A percentile compares a stretch with the other conserved stretches of the same genome.
Evolutionary conservation across 1,284 basidiomycete genomes (phyloP).

Genomic region (Trichosporon faecale): DNA sequence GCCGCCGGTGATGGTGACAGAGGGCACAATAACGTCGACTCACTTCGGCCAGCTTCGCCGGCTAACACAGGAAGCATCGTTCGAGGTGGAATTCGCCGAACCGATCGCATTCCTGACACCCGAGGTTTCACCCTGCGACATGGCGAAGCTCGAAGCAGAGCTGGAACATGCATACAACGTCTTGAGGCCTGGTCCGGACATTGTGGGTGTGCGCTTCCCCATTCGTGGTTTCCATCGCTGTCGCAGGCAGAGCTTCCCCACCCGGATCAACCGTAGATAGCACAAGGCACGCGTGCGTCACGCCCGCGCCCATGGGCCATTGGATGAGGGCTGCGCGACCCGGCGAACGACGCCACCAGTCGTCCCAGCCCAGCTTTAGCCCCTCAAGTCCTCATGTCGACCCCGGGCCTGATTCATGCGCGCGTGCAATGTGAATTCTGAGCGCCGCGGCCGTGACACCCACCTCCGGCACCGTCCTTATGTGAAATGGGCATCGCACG

Average conservation of each 20-base stretch:
- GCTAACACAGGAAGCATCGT: background rate
- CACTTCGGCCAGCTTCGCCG: background rate
- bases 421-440: too few species aligned
- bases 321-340: too few species aligned
- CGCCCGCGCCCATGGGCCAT: too few species aligned
- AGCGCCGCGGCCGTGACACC: background rate
- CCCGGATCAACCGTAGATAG: background rate
- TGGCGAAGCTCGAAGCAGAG: too few species aligned
- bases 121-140: background rate
- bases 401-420: background rate
- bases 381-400: background rate
- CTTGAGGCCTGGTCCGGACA: background rate
- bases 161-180: background rate
- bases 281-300: background rate
- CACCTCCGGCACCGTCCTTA: background rate
- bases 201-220: background rate
- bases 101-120: background rate
- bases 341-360: background rate
- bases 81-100: background rate
- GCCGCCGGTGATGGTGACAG: background rate
- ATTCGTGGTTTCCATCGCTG: too few species aligned
- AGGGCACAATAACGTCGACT: background rate
- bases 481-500: too few species aligned
- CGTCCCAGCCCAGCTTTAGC: background rate
- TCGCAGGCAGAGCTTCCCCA: too few species aligned